Conservation (phyloP, 2,329 filamentous ascomycete genomes). For the Tolypocladium nubicola region DNA sequence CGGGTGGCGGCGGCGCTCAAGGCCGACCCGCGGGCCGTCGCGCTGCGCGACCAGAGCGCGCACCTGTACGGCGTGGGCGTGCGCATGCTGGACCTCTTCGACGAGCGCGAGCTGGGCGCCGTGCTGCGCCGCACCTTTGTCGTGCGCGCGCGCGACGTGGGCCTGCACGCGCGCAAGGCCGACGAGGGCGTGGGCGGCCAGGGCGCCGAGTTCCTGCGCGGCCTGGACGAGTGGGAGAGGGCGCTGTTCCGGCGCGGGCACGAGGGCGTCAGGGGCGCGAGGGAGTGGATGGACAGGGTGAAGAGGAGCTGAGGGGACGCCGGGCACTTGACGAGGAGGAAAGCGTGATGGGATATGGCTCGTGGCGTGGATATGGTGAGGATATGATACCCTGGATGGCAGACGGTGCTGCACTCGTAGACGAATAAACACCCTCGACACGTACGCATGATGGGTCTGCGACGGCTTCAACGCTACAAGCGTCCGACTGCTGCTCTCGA, state of each 20-base stretch:
- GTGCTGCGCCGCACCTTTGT: constrained; percentile 73
- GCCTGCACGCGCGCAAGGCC: constrained; percentile 80
- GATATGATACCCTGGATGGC: constrained; percentile 1
- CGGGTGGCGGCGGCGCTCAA: constrained; percentile 83
- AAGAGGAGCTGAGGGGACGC: constrained; percentile 19
- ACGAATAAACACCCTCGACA: neutral
- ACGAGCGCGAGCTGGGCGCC: constrained; percentile 67
- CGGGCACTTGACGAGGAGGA: neutral
- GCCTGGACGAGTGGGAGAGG: constrained; percentile 84
- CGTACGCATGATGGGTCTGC: too few relatives aligned
- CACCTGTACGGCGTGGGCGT: constrained; percentile 84
- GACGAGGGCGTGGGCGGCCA: constrained; percentile 48
- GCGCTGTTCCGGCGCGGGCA: constrained; percentile 63
- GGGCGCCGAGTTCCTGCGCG: constrained; percentile 72
- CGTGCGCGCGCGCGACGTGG: constrained; percentile 68
- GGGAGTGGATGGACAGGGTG: constrained; percentile 58
- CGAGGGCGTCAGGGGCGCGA: constrained; percentile 59
- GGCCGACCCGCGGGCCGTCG: constrained; percentile 77
- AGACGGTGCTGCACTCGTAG: neutral
- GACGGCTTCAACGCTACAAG: neutral
- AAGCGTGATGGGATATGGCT: neutral
- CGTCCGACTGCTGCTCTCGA: neutral
- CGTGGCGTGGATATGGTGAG: neutral
- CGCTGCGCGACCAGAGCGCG: constrained; percentile 70
- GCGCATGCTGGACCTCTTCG: constrained; percentile 80